Percentiles rank a stretch among this genome's conserved stretches.
These are phyloP conservation scores for Candida ponderosae DNA, from an alignment of 805 yeast genomes.

Conservation along the genomic window DNA sequence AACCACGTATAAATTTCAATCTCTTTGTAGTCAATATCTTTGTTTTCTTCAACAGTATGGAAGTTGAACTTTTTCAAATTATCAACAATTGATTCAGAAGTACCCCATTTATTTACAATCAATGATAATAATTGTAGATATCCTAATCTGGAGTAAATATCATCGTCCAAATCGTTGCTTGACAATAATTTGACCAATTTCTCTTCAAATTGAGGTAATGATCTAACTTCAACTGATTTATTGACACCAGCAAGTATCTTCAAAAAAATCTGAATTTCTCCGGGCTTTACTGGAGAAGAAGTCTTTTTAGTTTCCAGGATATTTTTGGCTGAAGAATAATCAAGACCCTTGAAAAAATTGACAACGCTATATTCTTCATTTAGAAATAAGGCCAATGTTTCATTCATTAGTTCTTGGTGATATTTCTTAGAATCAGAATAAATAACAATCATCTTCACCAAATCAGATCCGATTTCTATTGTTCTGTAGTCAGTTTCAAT, in stretches of 20 bases:
- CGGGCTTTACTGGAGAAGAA: not conserved
- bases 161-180: constrained; percentile 5
- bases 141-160: constrained; percentile 31
- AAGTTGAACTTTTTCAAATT: no score
- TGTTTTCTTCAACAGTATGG: not conserved
- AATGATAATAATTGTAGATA: constrained; percentile 50
- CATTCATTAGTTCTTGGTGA: constrained; percentile 40
- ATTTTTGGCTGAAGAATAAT: no score
- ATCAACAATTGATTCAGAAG: no score
- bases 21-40: constrained; percentile 13
- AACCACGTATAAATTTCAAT: constrained; percentile 65
- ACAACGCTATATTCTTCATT: not conserved
- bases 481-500: not conserved
- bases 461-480: constrained; percentile 22
- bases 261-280: constrained; percentile 19
- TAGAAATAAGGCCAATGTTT: constrained; percentile 29
- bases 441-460: constrained; percentile 26
- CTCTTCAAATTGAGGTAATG: constrained; percentile 9
- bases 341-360: no score
- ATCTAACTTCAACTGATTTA: constrained; percentile 24
- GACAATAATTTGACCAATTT: constrained; percentile 4
- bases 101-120: constrained; percentile 47
- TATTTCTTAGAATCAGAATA: constrained; percentile 17
- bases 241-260: constrained; percentile 48
- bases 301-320: constrained; percentile 9